phyloP scores from a whole-genome alignment of 805 yeast genomes.

The Cyberlindnera japonica region DNA sequence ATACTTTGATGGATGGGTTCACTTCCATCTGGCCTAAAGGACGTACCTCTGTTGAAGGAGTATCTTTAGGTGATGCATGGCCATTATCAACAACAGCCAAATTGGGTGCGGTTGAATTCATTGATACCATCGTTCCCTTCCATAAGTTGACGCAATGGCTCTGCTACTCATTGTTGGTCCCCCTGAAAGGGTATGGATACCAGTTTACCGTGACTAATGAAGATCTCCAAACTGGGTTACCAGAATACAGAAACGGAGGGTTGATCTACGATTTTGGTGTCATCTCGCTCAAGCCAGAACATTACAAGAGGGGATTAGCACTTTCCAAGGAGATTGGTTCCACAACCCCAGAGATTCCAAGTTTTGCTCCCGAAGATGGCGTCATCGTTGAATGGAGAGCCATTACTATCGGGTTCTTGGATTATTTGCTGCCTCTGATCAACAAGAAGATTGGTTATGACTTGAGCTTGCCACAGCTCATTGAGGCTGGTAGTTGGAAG shows the following conservation, averaged over 20 bases:
- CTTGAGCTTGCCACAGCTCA: slow-evolving; percentile 50
- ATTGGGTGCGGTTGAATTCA: slow-evolving; percentile 17
- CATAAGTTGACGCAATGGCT: slow-evolving; percentile 69
- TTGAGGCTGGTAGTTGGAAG: slow-evolving; percentile 69
- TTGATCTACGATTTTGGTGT: slow-evolving; percentile 54
- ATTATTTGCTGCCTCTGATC: slow-evolving; percentile 47
- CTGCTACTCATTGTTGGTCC: slow-evolving; percentile 55
- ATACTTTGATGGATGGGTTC: slow-evolving; percentile 51
- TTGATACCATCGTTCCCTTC: slow-evolving; percentile 51
- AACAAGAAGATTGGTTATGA: slow-evolving; percentile 41
- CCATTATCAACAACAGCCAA: slow-evolving; percentile 34
- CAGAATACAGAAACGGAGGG: slow-evolving; percentile 79
- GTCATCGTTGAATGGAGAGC: slow-evolving; percentile 69
- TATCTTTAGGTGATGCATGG: slow-evolving; percentile 64
- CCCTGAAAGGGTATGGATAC: slow-evolving; percentile 44
- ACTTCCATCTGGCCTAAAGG: slow-evolving; percentile 61
- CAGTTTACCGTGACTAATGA: slow-evolving; percentile 60
- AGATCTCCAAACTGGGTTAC: slow-evolving; percentile 83
- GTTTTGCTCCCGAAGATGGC: slow-evolving; percentile 52
- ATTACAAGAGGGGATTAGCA: slow-evolving; percentile 35
- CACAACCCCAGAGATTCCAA: slow-evolving; percentile 38
- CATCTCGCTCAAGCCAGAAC: slow-evolving; percentile 42
- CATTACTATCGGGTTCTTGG: slow-evolving; percentile 53
- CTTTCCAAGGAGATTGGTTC: slow-evolving; percentile 30
- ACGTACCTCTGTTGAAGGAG: slow-evolving; percentile 46